A percentile compares a stretch with the other conserved stretches of the same genome.
phyloP scores from a whole-genome alignment of 2,329 filamentous ascomycete species.

The Penicillium hesseltinei region DNA sequence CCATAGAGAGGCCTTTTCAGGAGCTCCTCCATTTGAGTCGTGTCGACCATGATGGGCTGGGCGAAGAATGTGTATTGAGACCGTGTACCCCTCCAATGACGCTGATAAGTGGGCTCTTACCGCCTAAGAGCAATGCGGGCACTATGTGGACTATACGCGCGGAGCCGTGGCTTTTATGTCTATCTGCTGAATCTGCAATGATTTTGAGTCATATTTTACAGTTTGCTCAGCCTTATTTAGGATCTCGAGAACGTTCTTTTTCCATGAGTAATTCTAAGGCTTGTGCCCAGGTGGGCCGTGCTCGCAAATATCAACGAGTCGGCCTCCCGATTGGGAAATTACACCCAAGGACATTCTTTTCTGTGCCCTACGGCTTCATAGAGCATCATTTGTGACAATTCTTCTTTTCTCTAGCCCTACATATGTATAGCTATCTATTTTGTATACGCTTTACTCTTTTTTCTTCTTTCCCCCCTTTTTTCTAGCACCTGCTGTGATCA shows the following conservation, averaged over 20 bases:
- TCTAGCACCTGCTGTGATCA: no score
- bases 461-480: no score
- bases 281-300: slow-evolving; percentile 1
- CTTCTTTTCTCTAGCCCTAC: background rate
- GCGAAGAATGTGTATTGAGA: slow-evolving; percentile 11
- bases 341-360: background rate
- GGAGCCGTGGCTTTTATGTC: slow-evolving; percentile 3
- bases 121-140: slow-evolving; percentile 14
- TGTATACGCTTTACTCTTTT: background rate
- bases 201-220: background rate
- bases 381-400: background rate
- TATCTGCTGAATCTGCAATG: background rate
- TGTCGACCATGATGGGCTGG: slow-evolving; percentile 22
- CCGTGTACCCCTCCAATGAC: slow-evolving; percentile 22
- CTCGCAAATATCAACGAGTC: background rate
- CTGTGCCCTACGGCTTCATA: background rate
- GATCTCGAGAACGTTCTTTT: background rate
- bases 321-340: slow-evolving; percentile 8
- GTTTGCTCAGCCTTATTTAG: background rate
- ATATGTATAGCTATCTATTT: background rate
- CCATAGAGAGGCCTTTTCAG: slow-evolving; percentile 53
- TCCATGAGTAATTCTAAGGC: background rate
- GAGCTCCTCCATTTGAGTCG: slow-evolving; percentile 35
- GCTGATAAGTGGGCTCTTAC: slow-evolving; percentile 16
- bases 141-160: background rate